A percentile compares a stretch with the other conserved stretches of the same genome.
These are phyloP conservation scores for Thielaviopsis cerberus DNA, from an alignment of 2,329 filamentous ascomycete genomes.

Conservation along the genomic window DNA sequence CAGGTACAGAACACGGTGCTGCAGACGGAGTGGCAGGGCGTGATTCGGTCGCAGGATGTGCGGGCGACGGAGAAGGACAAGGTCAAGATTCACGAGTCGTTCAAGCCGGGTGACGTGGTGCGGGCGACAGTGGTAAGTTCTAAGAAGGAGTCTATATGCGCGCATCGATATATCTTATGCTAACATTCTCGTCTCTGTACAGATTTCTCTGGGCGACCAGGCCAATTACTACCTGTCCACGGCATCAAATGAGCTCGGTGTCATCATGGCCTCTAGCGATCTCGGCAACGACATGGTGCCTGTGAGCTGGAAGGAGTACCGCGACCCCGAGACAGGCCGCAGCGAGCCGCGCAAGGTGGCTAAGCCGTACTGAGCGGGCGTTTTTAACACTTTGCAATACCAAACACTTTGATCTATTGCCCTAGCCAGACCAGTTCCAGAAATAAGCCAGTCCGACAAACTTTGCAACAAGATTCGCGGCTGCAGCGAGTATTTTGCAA, in stretches of 20 bases:
- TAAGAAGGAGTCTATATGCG: too few relatives aligned
- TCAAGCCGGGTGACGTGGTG: slow-evolving; percentile 83
- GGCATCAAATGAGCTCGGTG: slow-evolving; percentile 74
- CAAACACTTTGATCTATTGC: too few relatives aligned
- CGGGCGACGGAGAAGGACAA: slow-evolving; percentile 90
- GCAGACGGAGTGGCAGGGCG: slow-evolving; percentile 64
- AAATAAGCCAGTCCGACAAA: not conserved
- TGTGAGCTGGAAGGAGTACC: slow-evolving; percentile 87
- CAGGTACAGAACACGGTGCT: slow-evolving; percentile 57
- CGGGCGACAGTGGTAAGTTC: slow-evolving; percentile 59
- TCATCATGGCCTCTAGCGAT: slow-evolving; percentile 82
- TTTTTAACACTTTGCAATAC: not conserved
- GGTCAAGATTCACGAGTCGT: slow-evolving; percentile 77
- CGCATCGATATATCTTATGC: too few relatives aligned
- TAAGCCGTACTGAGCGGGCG: slow-evolving; percentile 53
- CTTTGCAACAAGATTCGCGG: too few relatives aligned
- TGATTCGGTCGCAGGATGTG: slow-evolving; percentile 79
- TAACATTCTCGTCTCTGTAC: slow-evolving; percentile 1
- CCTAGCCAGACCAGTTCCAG: too few relatives aligned
- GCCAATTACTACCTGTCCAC: slow-evolving; percentile 91
- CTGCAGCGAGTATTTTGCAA: too few relatives aligned
- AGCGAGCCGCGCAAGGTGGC: slow-evolving; percentile 80
- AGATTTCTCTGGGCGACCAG: slow-evolving; percentile 84
- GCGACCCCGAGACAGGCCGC: slow-evolving; percentile 58
- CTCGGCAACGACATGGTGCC: slow-evolving; percentile 81